A percentile compares a stretch with the other conserved stretches of the same genome.
phyloP scores from a whole-genome alignment of 805 yeast species.

The Zygotorulaspora sp. region DNA sequence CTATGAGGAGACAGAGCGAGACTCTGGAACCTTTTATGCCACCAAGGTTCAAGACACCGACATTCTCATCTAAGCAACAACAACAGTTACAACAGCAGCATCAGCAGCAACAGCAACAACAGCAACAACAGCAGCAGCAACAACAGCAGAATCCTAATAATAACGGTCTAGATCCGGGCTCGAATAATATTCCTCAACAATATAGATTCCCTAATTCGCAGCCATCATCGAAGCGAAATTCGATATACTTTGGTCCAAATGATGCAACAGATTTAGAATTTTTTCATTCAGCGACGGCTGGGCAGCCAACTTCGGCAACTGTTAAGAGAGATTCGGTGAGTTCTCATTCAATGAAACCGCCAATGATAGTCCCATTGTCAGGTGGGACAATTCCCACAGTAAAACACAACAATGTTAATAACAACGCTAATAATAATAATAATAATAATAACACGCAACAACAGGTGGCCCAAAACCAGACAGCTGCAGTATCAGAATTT shows the following conservation, averaged over 20 bases:
- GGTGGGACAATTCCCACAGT: constrained; percentile 8
- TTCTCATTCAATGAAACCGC: constrained; percentile 23
- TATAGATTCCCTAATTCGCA: constrained; percentile 16
- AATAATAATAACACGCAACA: constrained; percentile 9
- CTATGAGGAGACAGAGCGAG: constrained; percentile 44
- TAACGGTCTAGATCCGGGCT: constrained; percentile 13
- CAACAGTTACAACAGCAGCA: constrained; percentile 9
- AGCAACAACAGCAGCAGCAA: constrained; percentile 10
- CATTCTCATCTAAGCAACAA: constrained; percentile 11
- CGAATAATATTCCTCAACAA: constrained; percentile 5
- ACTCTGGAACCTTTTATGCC: constrained; percentile 47
- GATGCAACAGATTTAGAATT: constrained; percentile 27
- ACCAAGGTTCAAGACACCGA: constrained; percentile 30
- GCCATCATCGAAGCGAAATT: constrained; percentile 28
- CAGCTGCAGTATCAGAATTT: constrained; percentile 10
- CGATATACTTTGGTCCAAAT: constrained; percentile 23
- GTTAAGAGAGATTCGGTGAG: constrained; percentile 11
- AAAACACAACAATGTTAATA: constrained; percentile 1
- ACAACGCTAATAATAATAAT: constrained; percentile 1
- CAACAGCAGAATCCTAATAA: not conserved
- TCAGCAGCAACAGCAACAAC: constrained; percentile 11
- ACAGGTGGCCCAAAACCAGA: not conserved
- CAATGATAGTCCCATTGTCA: constrained; percentile 19
- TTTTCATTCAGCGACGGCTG: constrained; percentile 12
- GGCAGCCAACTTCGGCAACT: constrained; percentile 2